Percentiles rank a stretch among this genome's conserved stretches.
Conservation (phyloP, 108 stramenopile species). For the Fragilaria radians region DNA sequence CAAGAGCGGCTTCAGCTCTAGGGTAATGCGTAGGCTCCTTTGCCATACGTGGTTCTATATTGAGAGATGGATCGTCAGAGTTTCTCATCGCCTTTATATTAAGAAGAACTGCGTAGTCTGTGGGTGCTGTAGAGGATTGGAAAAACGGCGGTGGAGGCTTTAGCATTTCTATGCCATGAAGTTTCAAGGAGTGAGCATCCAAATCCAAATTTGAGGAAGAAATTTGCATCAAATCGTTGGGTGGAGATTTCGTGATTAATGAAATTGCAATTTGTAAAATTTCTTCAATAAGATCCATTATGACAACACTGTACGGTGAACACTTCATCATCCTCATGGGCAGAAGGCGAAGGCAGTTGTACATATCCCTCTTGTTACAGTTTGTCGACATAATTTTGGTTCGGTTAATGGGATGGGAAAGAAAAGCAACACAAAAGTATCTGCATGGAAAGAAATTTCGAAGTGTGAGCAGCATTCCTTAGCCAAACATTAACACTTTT, state of each 20-base stretch:
- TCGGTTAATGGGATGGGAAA: constrained; percentile 3
- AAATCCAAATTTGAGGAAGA: not conserved
- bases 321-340: not conserved
- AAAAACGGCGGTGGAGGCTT: not conserved
- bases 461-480: not conserved
- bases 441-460: not conserved
- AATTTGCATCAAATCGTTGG: not conserved
- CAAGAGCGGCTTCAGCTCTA: too few species aligned
- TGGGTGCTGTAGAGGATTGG: not conserved
- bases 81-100: constrained; percentile 1
- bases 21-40: too few species aligned
- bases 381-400: not conserved
- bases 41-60: too few species aligned
- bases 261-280: constrained; percentile 3
- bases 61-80: not conserved
- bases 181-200: not conserved
- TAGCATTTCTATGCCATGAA: not conserved
- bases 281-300: constrained; percentile 4
- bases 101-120: constrained; percentile 4
- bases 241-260: not conserved
- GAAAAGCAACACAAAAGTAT: constrained; percentile 1
- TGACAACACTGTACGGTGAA: not conserved
- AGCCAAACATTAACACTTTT: not conserved
- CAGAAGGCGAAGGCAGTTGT: not conserved
- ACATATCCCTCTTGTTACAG: constrained; percentile 1